Base-by-base conservation (phyloP, 345 rosid species). In the Crucihimalaya himalaica region DNA sequence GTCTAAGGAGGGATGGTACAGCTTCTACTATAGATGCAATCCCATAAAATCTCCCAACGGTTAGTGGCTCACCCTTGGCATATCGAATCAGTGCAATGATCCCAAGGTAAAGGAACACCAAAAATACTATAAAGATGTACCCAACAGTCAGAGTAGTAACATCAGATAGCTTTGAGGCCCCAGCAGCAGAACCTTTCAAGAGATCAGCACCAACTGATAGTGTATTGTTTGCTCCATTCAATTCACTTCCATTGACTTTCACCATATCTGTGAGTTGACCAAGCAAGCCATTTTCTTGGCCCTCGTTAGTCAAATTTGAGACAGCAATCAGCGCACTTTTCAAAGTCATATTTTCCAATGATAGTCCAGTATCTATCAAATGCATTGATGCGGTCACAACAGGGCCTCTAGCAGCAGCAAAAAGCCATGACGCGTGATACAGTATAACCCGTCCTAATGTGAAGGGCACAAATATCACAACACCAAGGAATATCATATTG, bases 401-500 rank as follows among this genome's bases (percentile, higher is more conserved):
- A 37, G 94, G 91, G 75, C 84, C 90, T 68, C 76, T 85, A 68
- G 93, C 89, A 86, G 92, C 88, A 57, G 97, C 88, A 80, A 92
- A 87, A 66, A 92, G 68, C 97, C 98, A 89, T 40, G 98, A 84
- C 37, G 81, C 53, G 72, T 90, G 79, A 66, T 89, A 84, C 42
- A 96, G 81, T 50, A 86, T 84, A 39, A 89, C 63, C 73, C 99
- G 90, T 67, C 99, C 99, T 14, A 96, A 48, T 15, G 98, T 87
- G 77, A 96, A 96, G 59, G 99, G 99, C 63, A 90, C 84, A 65
- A 96, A 88, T 83, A 96, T 85, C 54, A 96, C 91, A 67, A 89
- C 96, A 13, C 97, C 98, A 34, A 96, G 99, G 91, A 96, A 96
- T 82, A 96, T 96, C 94, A 92, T 90, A 77, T 92, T 96, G 89